Evolutionary conservation across 2,329 filamentous ascomycete species (phyloP), one percentile per base, ranked within the genome.

Genomic region (Nemania abortiva): DNA sequence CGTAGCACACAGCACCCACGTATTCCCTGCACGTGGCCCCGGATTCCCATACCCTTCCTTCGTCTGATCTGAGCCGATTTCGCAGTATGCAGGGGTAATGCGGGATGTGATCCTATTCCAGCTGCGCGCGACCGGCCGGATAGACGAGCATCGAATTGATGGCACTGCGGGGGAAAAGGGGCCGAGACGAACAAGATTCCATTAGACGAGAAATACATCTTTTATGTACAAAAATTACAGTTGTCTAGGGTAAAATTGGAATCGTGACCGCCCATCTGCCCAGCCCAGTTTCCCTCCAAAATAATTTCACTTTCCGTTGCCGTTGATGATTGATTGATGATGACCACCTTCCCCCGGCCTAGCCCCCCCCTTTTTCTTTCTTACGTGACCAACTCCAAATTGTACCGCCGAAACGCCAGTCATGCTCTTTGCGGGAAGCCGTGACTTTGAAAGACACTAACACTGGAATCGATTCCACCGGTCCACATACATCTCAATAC

Each of bases 361-460:
- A 27, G 24, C 24, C 15, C 13, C 27, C 29, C 9, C 24, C 15
- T 10, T 20, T 65, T 54, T 53, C 62, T 63, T 65, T 69, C 66
- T 67, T 69, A 65, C 57, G 65, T 31, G 63, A 61, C 63, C 60
- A 65, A 70, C 53, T 65, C 70, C 67, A 34, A 57, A 63, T 67
- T 54, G 58, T 22, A 70, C 64, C 61, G 45, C 72, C 68, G 52
- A 67, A 73, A 73, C 72, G 72, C 72, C 72, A 64, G 68, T 69
- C 72, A 66, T 69, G 63, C 64, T 65, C 45, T 59, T 62, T 61
- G 18, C 1, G 34, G 20, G 45, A 70, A 66, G 67, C 66, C 34
- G 34, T 60, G 63, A 68, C 64, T 64, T 42, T 63, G 39, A 62
- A 22, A 53, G 49, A 68, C 65, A 59, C 24, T 20, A 49, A 45